Conservation (phyloP, 83 land plant species). For the Thuja plicata region DNA sequence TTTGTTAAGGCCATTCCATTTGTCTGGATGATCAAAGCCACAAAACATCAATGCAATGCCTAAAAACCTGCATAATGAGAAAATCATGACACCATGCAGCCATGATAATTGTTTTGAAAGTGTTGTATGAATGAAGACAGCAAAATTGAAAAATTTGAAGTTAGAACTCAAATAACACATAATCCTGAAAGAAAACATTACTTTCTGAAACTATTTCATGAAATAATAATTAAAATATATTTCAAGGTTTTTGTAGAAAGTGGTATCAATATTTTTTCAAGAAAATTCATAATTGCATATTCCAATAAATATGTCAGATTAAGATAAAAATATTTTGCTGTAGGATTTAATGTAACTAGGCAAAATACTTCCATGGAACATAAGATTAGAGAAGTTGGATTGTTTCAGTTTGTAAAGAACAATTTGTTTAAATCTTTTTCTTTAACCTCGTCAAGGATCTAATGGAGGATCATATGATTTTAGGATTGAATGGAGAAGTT, state of each 20-base stretch:
- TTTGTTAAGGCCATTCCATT: constrained; percentile 1
- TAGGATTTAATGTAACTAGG: neutral
- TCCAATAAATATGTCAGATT: neutral
- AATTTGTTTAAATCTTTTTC: neutral
- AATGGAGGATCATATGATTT: no score
- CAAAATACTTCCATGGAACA: neutral
- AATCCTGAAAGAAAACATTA: neutral
- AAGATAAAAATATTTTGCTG: neutral
- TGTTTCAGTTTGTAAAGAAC: neutral
- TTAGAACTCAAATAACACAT: neutral
- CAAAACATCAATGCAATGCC: neutral
- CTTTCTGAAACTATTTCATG: neutral
- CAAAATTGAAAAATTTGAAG: neutral
- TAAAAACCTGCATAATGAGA: neutral
- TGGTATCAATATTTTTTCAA: neutral
- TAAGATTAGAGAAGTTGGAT: neutral
- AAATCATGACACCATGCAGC: neutral
- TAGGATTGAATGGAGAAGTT: no score
- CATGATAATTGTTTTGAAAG: neutral
- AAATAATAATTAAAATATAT: neutral
- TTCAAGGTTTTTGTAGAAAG: neutral
- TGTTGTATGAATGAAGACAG: neutral
- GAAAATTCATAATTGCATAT: neutral
- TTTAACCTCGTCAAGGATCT: no score
- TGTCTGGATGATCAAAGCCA: neutral